Evolutionary conservation across 495 filamentous ascomycete genomes (phyloP).

Genomic region (Neurospora sp.): DNA sequence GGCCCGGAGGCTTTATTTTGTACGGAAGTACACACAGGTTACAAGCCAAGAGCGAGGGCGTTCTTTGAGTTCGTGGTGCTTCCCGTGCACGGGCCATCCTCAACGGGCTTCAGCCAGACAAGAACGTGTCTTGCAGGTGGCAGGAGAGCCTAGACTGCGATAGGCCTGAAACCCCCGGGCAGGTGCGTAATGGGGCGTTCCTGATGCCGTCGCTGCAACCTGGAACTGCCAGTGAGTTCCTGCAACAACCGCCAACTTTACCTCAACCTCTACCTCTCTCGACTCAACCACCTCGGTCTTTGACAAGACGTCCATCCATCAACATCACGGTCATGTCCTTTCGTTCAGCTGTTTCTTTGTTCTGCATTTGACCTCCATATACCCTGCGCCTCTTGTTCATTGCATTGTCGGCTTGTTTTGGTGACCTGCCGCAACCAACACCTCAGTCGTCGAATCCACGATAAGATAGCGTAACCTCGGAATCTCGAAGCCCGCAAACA

Average conservation of each 20-base stretch:
- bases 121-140: not conserved
- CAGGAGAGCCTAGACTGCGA: not conserved
- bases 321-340: not conserved
- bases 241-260: not conserved
- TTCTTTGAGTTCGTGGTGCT: not conserved
- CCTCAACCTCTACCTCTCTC: not conserved
- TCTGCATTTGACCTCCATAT: not conserved
- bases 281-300: not conserved
- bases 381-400: not conserved
- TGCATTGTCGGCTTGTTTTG: not conserved
- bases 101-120: not conserved
- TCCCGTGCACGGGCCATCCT: constrained; percentile 1
- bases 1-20: constrained; percentile 15
- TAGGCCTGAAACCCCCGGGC: not conserved
- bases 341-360: not conserved
- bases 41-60: not conserved
- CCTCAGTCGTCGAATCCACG: not conserved
- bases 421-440: not conserved
- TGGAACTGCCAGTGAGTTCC: not conserved
- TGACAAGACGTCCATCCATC: not conserved
- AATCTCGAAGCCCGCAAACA: not conserved
- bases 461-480: not conserved
- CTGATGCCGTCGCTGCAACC: not conserved
- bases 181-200: not conserved
- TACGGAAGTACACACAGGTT: constrained; percentile 5